phyloP scores from a whole-genome alignment of 2,329 filamentous ascomycete genomes.

The Diplodia sapinea region DNA sequence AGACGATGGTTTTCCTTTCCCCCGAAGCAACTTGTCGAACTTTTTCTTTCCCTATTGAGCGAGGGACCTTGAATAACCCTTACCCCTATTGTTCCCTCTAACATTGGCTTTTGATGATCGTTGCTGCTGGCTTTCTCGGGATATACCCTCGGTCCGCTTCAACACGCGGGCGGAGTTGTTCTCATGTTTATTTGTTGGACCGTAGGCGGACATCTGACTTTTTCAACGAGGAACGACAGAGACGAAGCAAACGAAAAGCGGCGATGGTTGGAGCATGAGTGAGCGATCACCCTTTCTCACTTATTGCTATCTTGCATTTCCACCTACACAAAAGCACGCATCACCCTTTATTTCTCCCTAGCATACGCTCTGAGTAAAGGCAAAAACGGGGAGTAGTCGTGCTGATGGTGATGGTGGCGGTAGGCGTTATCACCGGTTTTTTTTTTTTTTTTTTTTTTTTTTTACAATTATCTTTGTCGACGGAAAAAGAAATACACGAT shows the following conservation, averaged over 20 bases:
- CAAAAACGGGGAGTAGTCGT: background rate
- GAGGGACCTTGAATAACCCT: background rate
- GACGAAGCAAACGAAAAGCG: background rate
- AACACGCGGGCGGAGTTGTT: constrained; percentile 17
- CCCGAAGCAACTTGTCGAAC: background rate
- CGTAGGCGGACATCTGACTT: background rate
- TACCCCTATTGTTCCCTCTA: background rate
- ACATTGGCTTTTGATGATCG: too few relatives aligned
- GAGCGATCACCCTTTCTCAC: background rate
- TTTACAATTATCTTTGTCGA: too few relatives aligned
- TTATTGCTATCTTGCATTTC: background rate
- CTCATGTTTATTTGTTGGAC: background rate
- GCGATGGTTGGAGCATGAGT: background rate
- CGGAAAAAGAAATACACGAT: too few relatives aligned
- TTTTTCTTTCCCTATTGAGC: background rate
- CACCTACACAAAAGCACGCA: background rate
- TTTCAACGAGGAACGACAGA: background rate
- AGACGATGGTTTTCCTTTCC: background rate
- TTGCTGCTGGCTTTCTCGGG: background rate
- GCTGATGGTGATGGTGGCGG: background rate
- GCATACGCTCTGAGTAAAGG: background rate
- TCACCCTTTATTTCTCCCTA: background rate
- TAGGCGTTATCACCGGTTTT: background rate
- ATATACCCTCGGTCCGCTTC: constrained; percentile 26
- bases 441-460: background rate